A percentile compares a stretch with the other conserved stretches of the same genome.
Evolutionary conservation across 495 filamentous ascomycete species (phyloP).

Genomic region (Talaromyces adpressus): DNA sequence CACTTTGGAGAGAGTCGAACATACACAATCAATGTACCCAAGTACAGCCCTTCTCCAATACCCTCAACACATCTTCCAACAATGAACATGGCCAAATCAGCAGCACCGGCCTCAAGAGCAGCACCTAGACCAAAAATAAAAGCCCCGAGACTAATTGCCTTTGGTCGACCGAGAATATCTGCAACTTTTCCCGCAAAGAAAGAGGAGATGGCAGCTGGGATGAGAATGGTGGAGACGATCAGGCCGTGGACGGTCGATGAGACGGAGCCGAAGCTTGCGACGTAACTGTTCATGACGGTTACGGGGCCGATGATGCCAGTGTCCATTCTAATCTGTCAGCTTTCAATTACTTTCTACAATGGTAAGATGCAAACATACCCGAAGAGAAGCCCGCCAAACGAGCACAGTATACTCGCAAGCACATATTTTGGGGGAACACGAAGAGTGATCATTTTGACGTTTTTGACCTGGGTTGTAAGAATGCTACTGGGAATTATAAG

Average conservation of each 20-base stretch:
- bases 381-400: slow-evolving; percentile 17
- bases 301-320: slow-evolving; percentile 59
- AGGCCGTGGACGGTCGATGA: slow-evolving; percentile 52
- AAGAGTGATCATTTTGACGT: background rate
- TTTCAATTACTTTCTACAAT: background rate
- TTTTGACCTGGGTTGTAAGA: background rate
- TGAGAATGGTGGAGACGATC: slow-evolving; percentile 56
- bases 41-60: slow-evolving; percentile 52
- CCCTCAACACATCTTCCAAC: slow-evolving; percentile 49
- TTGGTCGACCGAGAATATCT: slow-evolving; percentile 49
- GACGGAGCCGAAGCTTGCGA: slow-evolving; percentile 39
- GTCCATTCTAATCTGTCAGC: slow-evolving; percentile 34
- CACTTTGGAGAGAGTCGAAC: background rate
- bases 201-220: slow-evolving; percentile 54
- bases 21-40: slow-evolving; percentile 47
- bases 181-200: slow-evolving; percentile 58
- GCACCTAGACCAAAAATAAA: slow-evolving; percentile 50
- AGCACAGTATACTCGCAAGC: slow-evolving; percentile 18
- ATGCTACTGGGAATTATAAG: background rate
- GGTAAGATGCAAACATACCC: background rate
- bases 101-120: slow-evolving; percentile 39
- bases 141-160: slow-evolving; percentile 44
- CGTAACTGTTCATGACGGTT: slow-evolving; percentile 53
- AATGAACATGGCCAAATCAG: slow-evolving; percentile 45
- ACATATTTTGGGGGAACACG: slow-evolving; percentile 14